phyloP scores from a whole-genome alignment of 306 rosid genomes.

The Dicorynia guianensis region DNA sequence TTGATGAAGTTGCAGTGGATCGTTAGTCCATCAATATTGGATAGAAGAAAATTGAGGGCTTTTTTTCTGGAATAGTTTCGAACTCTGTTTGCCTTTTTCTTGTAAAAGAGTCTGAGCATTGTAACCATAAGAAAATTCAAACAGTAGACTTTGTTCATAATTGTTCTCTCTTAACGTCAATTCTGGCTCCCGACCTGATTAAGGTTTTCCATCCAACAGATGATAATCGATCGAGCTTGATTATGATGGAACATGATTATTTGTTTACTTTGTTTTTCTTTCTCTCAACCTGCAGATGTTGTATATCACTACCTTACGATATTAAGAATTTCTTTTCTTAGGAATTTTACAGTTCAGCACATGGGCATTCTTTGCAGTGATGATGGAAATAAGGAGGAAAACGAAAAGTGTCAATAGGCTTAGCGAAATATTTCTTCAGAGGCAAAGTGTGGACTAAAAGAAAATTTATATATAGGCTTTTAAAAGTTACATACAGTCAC shows the following conservation, averaged over 20 bases:
- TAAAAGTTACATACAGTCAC: too few relatives aligned
- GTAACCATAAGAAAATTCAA: constrained; percentile 44
- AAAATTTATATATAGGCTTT: too few relatives aligned
- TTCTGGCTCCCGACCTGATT: not conserved
- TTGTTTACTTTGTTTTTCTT: too few relatives aligned
- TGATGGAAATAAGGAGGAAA: too few relatives aligned
- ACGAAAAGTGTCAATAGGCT: too few relatives aligned
- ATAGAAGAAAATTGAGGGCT: constrained; percentile 18
- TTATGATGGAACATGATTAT: not conserved
- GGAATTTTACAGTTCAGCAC: too few relatives aligned
- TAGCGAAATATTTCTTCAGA: too few relatives aligned
- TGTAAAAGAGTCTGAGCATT: constrained; percentile 34
- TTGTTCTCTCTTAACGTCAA: not conserved
- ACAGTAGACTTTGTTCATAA: constrained; percentile 4
- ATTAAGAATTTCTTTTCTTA: too few relatives aligned
- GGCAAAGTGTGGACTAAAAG: too few relatives aligned
- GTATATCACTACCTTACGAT: not conserved
- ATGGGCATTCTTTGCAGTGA: too few relatives aligned
- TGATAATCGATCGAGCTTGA: not conserved
- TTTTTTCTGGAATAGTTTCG: constrained; percentile 29
- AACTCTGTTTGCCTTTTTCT: constrained; percentile 34
- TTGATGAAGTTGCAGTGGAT: constrained; percentile 57
- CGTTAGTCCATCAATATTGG: constrained; percentile 38
- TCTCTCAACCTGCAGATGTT: not conserved
- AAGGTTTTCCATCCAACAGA: too few relatives aligned